A percentile compares a stretch with the other conserved stretches of the same genome.
Evolutionary conservation across 2,329 filamentous ascomycete species (phyloP).

Genomic region (Ceratocystis eucalypticola): DNA sequence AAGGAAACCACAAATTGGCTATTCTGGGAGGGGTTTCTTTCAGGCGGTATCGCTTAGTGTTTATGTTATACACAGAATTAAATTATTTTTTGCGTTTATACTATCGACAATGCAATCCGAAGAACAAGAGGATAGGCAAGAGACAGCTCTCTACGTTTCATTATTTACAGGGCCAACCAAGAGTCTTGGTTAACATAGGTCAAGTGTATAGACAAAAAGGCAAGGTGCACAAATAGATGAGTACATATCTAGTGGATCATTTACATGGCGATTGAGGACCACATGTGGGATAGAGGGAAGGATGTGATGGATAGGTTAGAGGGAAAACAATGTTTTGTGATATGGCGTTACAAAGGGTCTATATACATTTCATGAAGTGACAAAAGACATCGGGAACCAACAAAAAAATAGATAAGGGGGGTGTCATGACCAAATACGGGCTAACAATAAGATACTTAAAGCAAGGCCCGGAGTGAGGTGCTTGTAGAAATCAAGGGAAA

Average conservation of each 20-base stretch:
- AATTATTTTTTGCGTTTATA: neutral
- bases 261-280: neutral
- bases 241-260: neutral
- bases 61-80: neutral
- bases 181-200: too few species aligned
- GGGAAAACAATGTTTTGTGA: slow-evolving; percentile 14
- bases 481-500: slow-evolving; percentile 15
- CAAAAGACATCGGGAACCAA: slow-evolving; percentile 15
- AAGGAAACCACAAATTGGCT: neutral
- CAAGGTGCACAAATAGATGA: neutral
- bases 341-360: slow-evolving; percentile 18
- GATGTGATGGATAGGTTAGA: neutral
- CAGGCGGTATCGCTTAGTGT: neutral
- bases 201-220: too few species aligned
- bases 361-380: slow-evolving; percentile 19
- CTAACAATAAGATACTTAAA: slow-evolving; percentile 1
- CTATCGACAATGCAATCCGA: neutral
- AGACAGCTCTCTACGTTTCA: too few species aligned
- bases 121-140: neutral
- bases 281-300: neutral
- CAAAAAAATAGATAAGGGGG: slow-evolving; percentile 5
- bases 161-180: too few species aligned
- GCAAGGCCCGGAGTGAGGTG: neutral
- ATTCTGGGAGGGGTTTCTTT: neutral
- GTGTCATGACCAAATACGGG: slow-evolving; percentile 1